Conservation (phyloP, 2,329 filamentous ascomycete genomes). For the Colletotrichum incanum region DNA sequence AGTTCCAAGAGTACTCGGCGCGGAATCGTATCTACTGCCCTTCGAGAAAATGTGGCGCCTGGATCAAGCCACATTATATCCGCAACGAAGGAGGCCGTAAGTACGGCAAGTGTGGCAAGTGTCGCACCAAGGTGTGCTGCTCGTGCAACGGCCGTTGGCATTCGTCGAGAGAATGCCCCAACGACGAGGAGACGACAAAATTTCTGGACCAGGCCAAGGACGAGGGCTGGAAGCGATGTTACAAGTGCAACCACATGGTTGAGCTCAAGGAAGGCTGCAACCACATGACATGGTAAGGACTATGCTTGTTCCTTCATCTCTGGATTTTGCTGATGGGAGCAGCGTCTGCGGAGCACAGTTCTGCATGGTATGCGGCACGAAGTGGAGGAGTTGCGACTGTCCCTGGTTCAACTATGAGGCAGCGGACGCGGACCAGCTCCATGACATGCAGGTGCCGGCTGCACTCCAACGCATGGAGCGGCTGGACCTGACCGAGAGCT, state of each 20-base stretch:
- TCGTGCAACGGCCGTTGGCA: conserved; percentile 84
- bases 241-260: conserved; percentile 80
- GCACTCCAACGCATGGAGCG: conserved; percentile 48
- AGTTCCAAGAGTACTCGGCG: conserved; percentile 83
- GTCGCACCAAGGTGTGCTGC: conserved; percentile 82
- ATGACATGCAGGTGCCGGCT: conserved; percentile 66
- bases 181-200: conserved; percentile 76
- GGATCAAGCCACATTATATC: conserved; percentile 83
- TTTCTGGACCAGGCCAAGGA: conserved; percentile 77
- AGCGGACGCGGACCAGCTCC: conserved; percentile 68
- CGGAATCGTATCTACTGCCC: conserved; percentile 86
- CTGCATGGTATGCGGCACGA: conserved; percentile 86
- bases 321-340: conserved; percentile 39
- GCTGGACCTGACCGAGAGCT: conserved; percentile 15
- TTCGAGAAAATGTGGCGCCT: conserved; percentile 79
- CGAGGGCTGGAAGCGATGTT: conserved; percentile 83
- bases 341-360: conserved; percentile 87
- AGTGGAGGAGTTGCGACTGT: conserved; percentile 89
- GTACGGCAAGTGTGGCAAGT: conserved; percentile 79
- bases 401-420: conserved; percentile 81
- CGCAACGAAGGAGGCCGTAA: conserved; percentile 72
- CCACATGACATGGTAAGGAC: conserved; percentile 86
- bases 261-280: conserved; percentile 88
- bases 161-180: conserved; percentile 77
- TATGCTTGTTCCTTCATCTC: not conserved